These are phyloP conservation scores for Sclerotinia subarctica DNA, from an alignment of 2,329 filamentous ascomycete species.

Conservation along the genomic window DNA sequence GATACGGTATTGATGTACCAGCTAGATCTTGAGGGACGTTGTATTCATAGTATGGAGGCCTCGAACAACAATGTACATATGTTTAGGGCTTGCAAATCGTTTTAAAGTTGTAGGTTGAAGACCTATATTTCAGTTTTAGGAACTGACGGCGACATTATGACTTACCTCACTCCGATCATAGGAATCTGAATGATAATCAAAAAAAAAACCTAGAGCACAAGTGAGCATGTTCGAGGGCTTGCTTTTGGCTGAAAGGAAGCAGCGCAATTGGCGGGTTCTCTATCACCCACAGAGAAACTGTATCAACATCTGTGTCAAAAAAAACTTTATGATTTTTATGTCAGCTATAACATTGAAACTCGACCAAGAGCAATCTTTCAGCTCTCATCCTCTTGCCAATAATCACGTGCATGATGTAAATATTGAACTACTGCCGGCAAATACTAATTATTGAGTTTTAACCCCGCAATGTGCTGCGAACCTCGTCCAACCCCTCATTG, in stretches of 20 bases:
- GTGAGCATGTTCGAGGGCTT: background rate
- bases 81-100: constrained; percentile 10
- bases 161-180: background rate
- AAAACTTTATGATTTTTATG: background rate
- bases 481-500: constrained; percentile 10
- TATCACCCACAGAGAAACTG: background rate
- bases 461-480: constrained; percentile 11
- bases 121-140: background rate
- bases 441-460: background rate
- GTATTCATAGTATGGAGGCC: constrained; percentile 17
- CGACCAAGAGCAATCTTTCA: background rate
- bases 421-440: constrained; percentile 11
- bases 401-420: background rate
- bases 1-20: constrained; percentile 65
- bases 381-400: background rate
- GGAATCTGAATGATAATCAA: background rate
- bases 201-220: background rate
- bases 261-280: background rate
- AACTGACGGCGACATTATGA: background rate
- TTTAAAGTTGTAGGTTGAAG: background rate
- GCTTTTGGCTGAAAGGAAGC: background rate
- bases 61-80: constrained; percentile 21
- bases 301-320: background rate
- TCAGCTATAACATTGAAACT: background rate
- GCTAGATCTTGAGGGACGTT: constrained; percentile 32